These are phyloP conservation scores for Epichloe baconii DNA, from an alignment of 2,329 filamentous ascomycete species.

Conservation along the genomic window DNA sequence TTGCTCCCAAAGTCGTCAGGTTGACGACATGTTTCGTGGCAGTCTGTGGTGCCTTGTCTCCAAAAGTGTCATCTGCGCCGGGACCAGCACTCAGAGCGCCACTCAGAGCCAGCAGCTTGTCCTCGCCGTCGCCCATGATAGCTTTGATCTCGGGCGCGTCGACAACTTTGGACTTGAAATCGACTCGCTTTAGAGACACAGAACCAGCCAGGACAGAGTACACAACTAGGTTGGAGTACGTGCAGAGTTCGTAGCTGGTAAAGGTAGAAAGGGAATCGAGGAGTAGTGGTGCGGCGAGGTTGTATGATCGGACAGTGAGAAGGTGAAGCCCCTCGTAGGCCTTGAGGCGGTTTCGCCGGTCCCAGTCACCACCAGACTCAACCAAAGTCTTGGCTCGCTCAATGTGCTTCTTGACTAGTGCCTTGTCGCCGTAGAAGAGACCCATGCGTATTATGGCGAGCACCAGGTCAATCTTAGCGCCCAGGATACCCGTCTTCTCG, in stretches of 20 bases:
- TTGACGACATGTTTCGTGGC: slow-evolving; percentile 59
- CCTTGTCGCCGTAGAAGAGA: slow-evolving; percentile 89
- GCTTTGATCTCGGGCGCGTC: slow-evolving; percentile 98
- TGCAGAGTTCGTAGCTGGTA: slow-evolving; percentile 96
- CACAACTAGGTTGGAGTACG: slow-evolving; percentile 85
- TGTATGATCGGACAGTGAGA: slow-evolving; percentile 84
- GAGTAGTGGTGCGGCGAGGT: slow-evolving; percentile 76
- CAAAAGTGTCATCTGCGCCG: slow-evolving; percentile 66
- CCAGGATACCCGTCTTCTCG: slow-evolving; percentile 93
- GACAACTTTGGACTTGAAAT: slow-evolving; percentile 98
- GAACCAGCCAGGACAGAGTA: slow-evolving; percentile 94
- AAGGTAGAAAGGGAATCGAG: slow-evolving; percentile 97
- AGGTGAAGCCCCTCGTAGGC: slow-evolving; percentile 93
- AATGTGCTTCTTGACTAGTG: slow-evolving; percentile 84
- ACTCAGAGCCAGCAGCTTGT: slow-evolving; percentile 71
- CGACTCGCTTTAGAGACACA: slow-evolving; percentile 86
- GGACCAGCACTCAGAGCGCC: slow-evolving; percentile 73
- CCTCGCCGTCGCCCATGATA: slow-evolving; percentile 79
- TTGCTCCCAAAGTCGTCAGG: slow-evolving; percentile 67
- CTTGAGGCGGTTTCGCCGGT: slow-evolving; percentile 94
- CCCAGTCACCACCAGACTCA: slow-evolving; percentile 95
- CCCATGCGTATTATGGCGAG: slow-evolving; percentile 92
- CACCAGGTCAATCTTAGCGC: slow-evolving; percentile 93
- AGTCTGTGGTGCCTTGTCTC: slow-evolving; percentile 39
- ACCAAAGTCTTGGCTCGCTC: slow-evolving; percentile 83